Conservation (phyloP, 1,284 basidiomycete species). For the Moesziomyces sp. region DNA sequence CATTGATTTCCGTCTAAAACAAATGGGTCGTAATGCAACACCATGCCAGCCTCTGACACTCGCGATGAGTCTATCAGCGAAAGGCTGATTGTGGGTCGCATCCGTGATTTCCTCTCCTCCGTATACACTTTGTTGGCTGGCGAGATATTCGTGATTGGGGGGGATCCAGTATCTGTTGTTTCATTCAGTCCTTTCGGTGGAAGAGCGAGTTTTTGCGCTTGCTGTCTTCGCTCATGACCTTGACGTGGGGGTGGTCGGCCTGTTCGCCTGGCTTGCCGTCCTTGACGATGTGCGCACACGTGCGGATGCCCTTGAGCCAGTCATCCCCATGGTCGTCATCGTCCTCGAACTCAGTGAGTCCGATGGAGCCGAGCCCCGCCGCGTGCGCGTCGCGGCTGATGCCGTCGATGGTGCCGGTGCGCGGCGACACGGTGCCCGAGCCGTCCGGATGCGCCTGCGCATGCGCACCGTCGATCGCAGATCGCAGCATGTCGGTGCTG, state of each 20-base stretch:
- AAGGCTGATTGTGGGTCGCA: too few relatives aligned
- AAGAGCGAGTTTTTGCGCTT: conserved; percentile 62
- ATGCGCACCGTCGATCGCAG: conserved; percentile 35
- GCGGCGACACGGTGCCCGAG: conserved; percentile 31
- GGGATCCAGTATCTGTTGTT: too few relatives aligned
- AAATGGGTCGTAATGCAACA: too few relatives aligned
- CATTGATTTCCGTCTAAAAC: too few relatives aligned
- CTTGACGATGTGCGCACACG: conserved; percentile 61
- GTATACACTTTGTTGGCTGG: background rate
- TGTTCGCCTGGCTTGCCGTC: conserved; percentile 52
- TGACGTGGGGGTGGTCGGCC: conserved; percentile 63
- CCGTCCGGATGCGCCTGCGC: conserved; percentile 18
- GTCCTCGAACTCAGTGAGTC: conserved; percentile 63
- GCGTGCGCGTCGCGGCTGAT: conserved; percentile 43
- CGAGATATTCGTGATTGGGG: too few relatives aligned
- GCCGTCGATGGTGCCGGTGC: conserved; percentile 18
- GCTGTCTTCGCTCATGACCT: conserved; percentile 53
- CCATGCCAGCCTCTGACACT: too few relatives aligned
- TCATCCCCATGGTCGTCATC: conserved; percentile 68
- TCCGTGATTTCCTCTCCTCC: conserved; percentile 4
- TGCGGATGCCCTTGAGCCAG: conserved; percentile 68
- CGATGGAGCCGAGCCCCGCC: conserved; percentile 43
- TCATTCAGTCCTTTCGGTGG: conserved; percentile 52
- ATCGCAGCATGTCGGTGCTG: conserved; percentile 50
- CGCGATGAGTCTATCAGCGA: too few relatives aligned